Evolutionary conservation across 2,329 filamentous ascomycete species (phyloP), one percentile per base, ranked within the genome.

Genomic region (Cytospora mali): DNA sequence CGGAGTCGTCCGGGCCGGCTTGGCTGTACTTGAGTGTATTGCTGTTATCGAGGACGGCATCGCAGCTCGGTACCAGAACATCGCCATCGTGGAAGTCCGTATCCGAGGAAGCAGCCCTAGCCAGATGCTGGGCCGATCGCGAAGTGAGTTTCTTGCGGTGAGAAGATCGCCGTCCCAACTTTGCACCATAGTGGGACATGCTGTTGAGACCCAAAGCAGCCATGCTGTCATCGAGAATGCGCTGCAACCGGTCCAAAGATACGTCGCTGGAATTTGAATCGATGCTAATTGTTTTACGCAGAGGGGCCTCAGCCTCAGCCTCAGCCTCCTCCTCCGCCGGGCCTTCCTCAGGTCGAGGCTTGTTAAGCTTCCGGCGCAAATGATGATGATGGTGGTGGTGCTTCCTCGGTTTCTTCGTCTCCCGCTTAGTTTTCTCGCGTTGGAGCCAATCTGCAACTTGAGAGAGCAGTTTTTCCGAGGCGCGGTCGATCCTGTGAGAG

Each of bases 61-160:
- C 92, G 68, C 93, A 96, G 67, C 85, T 87, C 0, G 94, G 94
- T 1, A 96, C 92, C n/a, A 91, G 76, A 21, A 87, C 81, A 66
- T 97, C 92, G n/a, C 86, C 86, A 66, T 97, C 93, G 18, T 86
- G 79, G 68, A 89, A 91, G 63, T 98, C 94, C 0, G 93, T 96
- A 69, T 97, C 94, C 0, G 92, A 95, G 4, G 90, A 92, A 5
- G 81, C 82, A 1, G 79, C 76, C 16, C 79, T 80, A 68, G 73
- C 80, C 70, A 77, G 77, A 23, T 74, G 76, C 42, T 75, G 61
- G 6, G 73, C 73, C 33, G 72, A 71, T 55, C 75, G 73, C 70
- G 68, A 80, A 69, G 70, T 75, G 69, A 64, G 76, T 70, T 71
- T 80, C 75, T 73, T 75, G 50, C 66, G 71, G 52, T 66, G 76